Base-by-base conservation (phyloP, 2,329 filamentous ascomycete genomes). In the Aureobasidium sp. region DNA sequence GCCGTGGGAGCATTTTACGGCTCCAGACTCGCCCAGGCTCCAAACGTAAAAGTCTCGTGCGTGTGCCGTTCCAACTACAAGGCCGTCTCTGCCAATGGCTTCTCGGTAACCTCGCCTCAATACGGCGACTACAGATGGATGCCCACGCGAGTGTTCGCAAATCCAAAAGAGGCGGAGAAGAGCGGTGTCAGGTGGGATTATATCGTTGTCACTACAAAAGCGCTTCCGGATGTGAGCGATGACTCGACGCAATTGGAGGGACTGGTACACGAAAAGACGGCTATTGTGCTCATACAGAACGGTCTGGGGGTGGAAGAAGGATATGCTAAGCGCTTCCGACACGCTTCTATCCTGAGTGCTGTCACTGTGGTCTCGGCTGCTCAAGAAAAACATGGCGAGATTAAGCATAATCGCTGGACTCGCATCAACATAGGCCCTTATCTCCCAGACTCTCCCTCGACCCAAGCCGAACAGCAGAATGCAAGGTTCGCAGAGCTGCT, bases 1-100 rank as follows among this genome's bases (percentile, higher is more conserved):
- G 84, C 84, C 56, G 82, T 88, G 37, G 84, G 84, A 53, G 84
- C 82, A 53, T 87, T 87, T 71, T 87, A 86, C 62, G 84, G 81
- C 41, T 85, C 83, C 6, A 75, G 84, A 19, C 74, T 87, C 14
- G 81, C 85, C 60, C 49, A 44, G 32, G 60, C 58, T 8, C 59
- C 63, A 2, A 75, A 78, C 53, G 71, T 83, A 35, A 71, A 78
- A 54, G 80, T 86, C 45, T 88, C 85, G 4, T 79, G 87, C 39
- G 81, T 87, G 51, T 87, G 85, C 58, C 79, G 86, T 44, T 88
- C 85, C 35, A 89, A 89, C 71, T 88, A 86, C 72, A 68, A 73
- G 21, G 79, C 78, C 29, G 81, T 89, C 40, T 74, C 76, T 50
- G 67, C 71, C 8, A 70, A 75, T 21, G 86, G 85, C 41, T 84